Base-by-base conservation (phyloP, 106 monocot genomes). In the Acorus gramineus region DNA sequence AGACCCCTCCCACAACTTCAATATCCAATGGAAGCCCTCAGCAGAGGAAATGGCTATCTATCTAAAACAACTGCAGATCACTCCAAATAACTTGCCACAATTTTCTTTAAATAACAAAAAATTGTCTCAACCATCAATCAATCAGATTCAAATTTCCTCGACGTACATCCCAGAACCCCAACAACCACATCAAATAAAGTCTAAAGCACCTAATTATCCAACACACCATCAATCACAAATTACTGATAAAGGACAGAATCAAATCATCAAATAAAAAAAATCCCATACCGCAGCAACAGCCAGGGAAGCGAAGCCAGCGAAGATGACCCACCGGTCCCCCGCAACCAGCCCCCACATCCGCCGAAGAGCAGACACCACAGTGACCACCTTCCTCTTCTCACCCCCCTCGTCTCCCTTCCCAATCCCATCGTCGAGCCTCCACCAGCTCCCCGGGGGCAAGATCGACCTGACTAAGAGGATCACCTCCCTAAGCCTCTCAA, bases 301-400 rank as follows among this genome's bases (percentile, higher is more conserved):
- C 10, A 87, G 87, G 50, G 74, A 80, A 44, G 73, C 65, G 60
- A 80, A 83, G 3, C 74, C 87, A 13, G 72, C 3, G 53, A 61
- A 71, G 59, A 87, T 66, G 57, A 87, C 71, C 80, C 77, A 75
- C 50, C 69, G 46, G 47, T 83, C 87, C 9, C 52, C 42, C 6
- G 83, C 70, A 14, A 87, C 80, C 52, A 87, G 64, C 64, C 57
- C 42, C 87, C 83, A 83, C 83, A 87, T 87, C 71, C 80, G 53
- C 50, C 46, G 53, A 43, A 87, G 74, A 4, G 77, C 83, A 42
- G 42, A 44, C 42, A 59, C 11, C n/a, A 75, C 70, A 2, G 80
- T 46, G 13, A 78, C 28, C 28, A 28, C 28, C 28, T 28, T 28
- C 65, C 14, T 53, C 63, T 47, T 60, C 50, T 65, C 56, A 47